Base-by-base conservation (phyloP, 140 eudicot genomes). In the Flaveria floridana region DNA sequence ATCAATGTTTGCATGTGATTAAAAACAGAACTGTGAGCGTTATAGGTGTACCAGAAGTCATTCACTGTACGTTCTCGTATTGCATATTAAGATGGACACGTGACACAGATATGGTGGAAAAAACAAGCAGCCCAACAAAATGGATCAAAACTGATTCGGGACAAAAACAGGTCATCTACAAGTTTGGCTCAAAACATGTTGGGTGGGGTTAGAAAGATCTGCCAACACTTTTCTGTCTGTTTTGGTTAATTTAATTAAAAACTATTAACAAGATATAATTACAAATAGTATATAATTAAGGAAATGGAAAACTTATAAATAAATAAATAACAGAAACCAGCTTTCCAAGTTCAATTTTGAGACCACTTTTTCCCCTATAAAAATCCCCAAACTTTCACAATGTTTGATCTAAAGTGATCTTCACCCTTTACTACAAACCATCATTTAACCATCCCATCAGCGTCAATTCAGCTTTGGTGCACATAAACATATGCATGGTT, bases 1-100 rank as follows among this genome's bases (percentile, higher is more conserved):
- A 74, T 74, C 63, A 65, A 3, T 14, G 21, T 28, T 74, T 20
- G 28, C 79, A 47, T 7, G 73, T 7, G 51, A 3, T 2, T 28
- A 13, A 34, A 8, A 15, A 7, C 15, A 61, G 11, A 76, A 65
- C 12, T 34, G 55, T 52, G 65, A 75, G 28, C 57, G 41, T 39
- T 21, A 41, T 13, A 21, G 56, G 73, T 50, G 44, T 51, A n/a
- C 37, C 48, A 18, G 62, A 47, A 47, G 30, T 20, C 72, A 63
- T 75, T 63, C n/a, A 6, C n/a, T 0, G 23, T 51, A 26, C 20
- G 14, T 13, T 75, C 55, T 28, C 64, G 7, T 19, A 70, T 70
- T 70, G 62, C 66, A 34, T 75, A 16, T 16, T 41, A 65, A 30
- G 65, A 74, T 63, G 64, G 79, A 58, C 41, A 39, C 37, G 57